Evolutionary conservation across 1,284 basidiomycete species (phyloP).

Genomic region (Marasmius fiardii): DNA sequence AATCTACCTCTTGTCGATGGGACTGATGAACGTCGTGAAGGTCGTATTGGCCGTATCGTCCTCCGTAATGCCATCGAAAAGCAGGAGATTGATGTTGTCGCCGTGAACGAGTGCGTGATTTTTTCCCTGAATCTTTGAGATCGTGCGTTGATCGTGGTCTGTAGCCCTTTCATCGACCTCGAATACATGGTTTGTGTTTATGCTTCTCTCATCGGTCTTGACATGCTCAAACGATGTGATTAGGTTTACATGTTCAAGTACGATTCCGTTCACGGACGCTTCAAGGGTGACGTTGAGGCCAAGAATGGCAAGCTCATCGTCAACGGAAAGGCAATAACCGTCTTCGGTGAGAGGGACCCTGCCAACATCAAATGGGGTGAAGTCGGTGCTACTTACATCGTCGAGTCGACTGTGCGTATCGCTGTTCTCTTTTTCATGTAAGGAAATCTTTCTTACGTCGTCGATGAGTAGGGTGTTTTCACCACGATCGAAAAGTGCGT

Average conservation of each 20-base stretch:
- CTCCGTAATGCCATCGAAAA: conserved; percentile 89
- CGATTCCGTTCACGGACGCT: conserved; percentile 96
- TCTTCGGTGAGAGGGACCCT: conserved; percentile 90
- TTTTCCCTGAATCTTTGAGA: conserved; percentile 12
- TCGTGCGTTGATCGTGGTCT: conserved; percentile 6
- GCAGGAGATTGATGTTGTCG: conserved; percentile 78
- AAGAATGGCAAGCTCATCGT: conserved; percentile 92
- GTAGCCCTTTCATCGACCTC: conserved; percentile 92
- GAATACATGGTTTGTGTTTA: conserved; percentile 78
- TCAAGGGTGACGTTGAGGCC: conserved; percentile 81
- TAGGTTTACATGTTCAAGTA: conserved; percentile 99
- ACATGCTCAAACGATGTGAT: conserved; percentile 34
- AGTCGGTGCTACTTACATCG: conserved; percentile 87
- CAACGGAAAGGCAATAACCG: conserved; percentile 76
- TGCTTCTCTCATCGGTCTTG: neutral
- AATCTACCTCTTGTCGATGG: too few relatives aligned
- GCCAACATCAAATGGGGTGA: conserved; percentile 82
- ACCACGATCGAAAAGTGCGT: conserved; percentile 83
- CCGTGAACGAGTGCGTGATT: conserved; percentile 80
- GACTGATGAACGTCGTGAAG: conserved; percentile 34
- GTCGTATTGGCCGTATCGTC: conserved; percentile 98
- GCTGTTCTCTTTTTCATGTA: conserved; percentile 4
- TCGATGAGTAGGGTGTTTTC: conserved; percentile 81
- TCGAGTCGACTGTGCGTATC: conserved; percentile 85
- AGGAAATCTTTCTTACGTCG: conserved; percentile 1